phyloP scores from a whole-genome alignment of 345 rosid species.

The Euclidium syriacum region DNA sequence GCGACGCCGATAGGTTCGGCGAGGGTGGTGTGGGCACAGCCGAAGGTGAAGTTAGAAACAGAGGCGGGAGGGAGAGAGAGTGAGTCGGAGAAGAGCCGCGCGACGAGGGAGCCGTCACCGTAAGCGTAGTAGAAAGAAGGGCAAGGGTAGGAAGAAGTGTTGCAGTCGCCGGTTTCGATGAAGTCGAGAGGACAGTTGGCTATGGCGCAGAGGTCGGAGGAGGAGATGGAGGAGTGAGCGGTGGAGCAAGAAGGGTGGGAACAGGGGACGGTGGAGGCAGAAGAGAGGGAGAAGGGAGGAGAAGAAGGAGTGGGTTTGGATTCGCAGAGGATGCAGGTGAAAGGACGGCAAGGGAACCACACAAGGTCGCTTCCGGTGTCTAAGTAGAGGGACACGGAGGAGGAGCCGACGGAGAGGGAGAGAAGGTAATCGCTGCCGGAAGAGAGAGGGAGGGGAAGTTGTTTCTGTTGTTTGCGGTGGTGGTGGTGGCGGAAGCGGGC shows the following conservation, averaged over 20 bases:
- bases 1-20: slow-evolving; percentile 96
- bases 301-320: slow-evolving; percentile 37
- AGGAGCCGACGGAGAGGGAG: slow-evolving; percentile 60
- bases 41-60: slow-evolving; percentile 70
- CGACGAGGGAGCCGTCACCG: slow-evolving; percentile 87
- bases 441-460: slow-evolving; percentile 79
- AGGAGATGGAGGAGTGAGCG: slow-evolving; percentile 61
- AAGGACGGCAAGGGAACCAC: slow-evolving; percentile 93
- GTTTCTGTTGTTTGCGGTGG: slow-evolving; percentile 31
- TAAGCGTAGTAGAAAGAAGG: slow-evolving; percentile 89
- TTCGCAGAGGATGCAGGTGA: slow-evolving; percentile 89
- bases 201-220: slow-evolving; percentile 81
- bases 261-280: slow-evolving; percentile 51
- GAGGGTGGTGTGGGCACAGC: slow-evolving; percentile 79
- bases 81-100: slow-evolving; percentile 50
- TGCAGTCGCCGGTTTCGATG: slow-evolving; percentile 71
- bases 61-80: slow-evolving; percentile 42
- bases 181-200: slow-evolving; percentile 73
- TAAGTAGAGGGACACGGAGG: slow-evolving; percentile 68
- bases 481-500: slow-evolving; percentile 60
- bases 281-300: slow-evolving; percentile 39
- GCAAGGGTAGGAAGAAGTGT: slow-evolving; percentile 48
- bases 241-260: slow-evolving; percentile 73
- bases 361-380: slow-evolving; percentile 98
- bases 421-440: slow-evolving; percentile 89